Base-by-base conservation (phyloP, 2,329 filamentous ascomycete genomes). In the Gaeumannomyces tritici region DNA sequence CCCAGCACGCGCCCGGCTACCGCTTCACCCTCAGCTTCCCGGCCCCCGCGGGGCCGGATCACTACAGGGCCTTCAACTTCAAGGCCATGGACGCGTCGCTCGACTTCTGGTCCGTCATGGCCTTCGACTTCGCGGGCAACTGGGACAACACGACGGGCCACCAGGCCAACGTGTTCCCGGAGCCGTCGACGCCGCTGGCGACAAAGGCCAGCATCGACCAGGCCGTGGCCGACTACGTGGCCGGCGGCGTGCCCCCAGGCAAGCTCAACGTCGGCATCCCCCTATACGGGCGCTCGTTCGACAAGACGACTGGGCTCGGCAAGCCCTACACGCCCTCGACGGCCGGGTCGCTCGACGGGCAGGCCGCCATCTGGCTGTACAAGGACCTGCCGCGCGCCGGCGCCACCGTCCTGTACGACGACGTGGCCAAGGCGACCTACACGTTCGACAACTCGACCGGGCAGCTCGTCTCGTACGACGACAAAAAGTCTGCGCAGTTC, bases 191-290 rank as follows among this genome's bases (percentile, higher is more conserved):
- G 69, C 82, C 85, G 0, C 68, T 73, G 6, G 77, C 80, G 47
- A 93, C 90, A 0, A 88, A 88, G 0, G 93, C 87, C 77, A 88
- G 82, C 70, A 88, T 87, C 1, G 79, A 88, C 33, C 75, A 77
- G 15, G 89, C 89, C 5, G 75, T 95, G 59, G 72, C 79, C 11
- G 84, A 82, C 63, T 95, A 95, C 74, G 75, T 86, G 31, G 31
- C 29, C 72, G 80, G 81, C 8, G 87, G 86, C 5, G 83, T 93
- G 0, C 75, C 83, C 0, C 70, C 84, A 0, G 71, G 73, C 60
- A 93, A 93, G 73, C 83, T 96, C 61, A 81, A 90, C 3, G 76
- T 95, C 8, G 90, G 90, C 2, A 87, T 93, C 81, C 90, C 91
- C 0, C 77, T 95, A 4, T 95, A 93, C 69, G 90, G 90, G 1